Evolutionary conservation across 495 filamentous ascomycete genomes (phyloP), one percentile per base, ranked within the genome.

Genomic region (Penicillium paradoxum): DNA sequence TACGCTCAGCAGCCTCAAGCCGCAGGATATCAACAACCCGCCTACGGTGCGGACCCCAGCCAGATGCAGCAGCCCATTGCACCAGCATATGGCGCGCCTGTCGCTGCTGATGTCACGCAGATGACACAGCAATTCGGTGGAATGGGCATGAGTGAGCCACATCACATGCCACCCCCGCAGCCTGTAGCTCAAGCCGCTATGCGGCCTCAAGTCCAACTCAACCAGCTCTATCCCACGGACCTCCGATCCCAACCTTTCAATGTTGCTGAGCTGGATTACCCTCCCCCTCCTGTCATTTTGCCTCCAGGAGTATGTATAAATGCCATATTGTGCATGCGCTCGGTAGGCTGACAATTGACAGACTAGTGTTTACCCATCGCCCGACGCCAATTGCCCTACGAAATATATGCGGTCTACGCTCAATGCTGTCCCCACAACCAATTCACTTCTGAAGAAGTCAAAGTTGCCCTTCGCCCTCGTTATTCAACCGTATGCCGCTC

Each of bases 321-420:
- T 38, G 40, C 29, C 17, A 9, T 27, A 2, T 32, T 25, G 11
- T 27, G 30, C 33, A 8, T 44, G 27, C 19, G 25, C 43, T 49
- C 42, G 56, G 41, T 25, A 43, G 73, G 40, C 71, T 73, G 47
- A 73, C 53, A 36, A 50, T 29, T 40, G 53, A 38, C 65, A 96
- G 91, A 84, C 89, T 30, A 93, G 90, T 64, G 89, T 95, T 48
- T 97, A 91, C 38, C 88, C 91, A 36, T 96, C 91, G 8, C 90
- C 91, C 25, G 79, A 89, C 70, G 84, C 95, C 40, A 98, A 97
- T 73, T 96, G 91, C 72, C 82, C 87, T 25, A 81, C 93, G 15
- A 95, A 96, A 78, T 97, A 95, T 64, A 86, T 97, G 63, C 89
- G 93, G 36, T 97, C 93, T 0, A 97, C 93, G 6, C 69, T 97